These are phyloP conservation scores for Fraxinus greggii DNA, from an alignment of 305 asterid genomes.

Conservation along the genomic window DNA sequence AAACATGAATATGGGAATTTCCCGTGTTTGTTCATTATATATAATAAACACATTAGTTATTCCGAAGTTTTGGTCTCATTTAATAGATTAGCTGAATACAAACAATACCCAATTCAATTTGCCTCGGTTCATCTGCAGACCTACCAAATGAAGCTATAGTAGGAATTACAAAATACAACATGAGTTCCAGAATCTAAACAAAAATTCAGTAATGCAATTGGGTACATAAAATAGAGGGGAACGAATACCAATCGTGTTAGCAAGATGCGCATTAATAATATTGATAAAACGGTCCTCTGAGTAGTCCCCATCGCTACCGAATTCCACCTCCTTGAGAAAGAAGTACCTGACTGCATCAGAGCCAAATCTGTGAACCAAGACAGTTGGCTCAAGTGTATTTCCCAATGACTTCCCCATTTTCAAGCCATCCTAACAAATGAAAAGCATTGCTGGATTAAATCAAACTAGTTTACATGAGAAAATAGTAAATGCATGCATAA, in stretches of 20 bases:
- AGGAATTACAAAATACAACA: not conserved
- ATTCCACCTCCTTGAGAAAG: conserved; percentile 93
- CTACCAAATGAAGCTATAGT: not conserved
- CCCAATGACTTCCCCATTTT: conserved; percentile 99
- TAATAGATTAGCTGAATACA: not conserved
- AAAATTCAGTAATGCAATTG: conserved; percentile 9
- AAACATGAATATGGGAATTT: not conserved
- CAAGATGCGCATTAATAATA: conserved; percentile 85
- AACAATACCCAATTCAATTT: conserved; percentile 7
- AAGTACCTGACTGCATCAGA: conserved; percentile 94
- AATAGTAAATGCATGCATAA: not conserved
- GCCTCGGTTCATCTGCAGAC: not conserved
- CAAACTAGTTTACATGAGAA: conserved; percentile 16
- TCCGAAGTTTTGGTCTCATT: not conserved
- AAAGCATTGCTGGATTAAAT: conserved; percentile 35
- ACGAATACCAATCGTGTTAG: conserved; percentile 79
- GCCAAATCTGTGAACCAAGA: conserved; percentile 80
- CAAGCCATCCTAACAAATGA: conserved; percentile 74
- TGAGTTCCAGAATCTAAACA: conserved; percentile 16
- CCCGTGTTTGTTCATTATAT: not conserved
- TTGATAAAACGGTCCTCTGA: conserved; percentile 90
- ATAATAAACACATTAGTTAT: not conserved
- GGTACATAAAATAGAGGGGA: conserved; percentile 6
- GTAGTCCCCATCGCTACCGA: conserved; percentile 92
- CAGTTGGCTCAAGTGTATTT: conserved; percentile 90